Percentiles rank a stretch among this genome's conserved stretches.
Evolutionary conservation across 2,329 filamentous ascomycete genomes (phyloP).

Genomic region (Hypomyces rosellus): DNA sequence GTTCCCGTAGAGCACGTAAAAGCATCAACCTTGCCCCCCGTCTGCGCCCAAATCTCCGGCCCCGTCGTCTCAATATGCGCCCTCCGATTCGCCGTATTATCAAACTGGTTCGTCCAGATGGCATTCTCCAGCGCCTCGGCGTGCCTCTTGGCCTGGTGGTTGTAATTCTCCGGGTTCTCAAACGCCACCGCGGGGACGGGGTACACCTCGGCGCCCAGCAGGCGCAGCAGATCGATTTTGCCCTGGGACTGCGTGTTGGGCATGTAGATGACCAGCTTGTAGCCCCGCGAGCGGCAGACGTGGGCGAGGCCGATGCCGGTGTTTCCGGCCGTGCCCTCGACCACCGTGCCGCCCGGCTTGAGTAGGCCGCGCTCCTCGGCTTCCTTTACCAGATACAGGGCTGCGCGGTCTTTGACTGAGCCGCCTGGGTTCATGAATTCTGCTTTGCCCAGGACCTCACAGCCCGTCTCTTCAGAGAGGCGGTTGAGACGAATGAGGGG

Average conservation of each 20-base stretch:
- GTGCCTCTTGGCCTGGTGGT: slow-evolving; percentile 87
- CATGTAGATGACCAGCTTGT: slow-evolving; percentile 98
- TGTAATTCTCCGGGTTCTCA: slow-evolving; percentile 94
- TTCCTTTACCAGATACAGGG: slow-evolving; percentile 87
- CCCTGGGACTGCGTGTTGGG: slow-evolving; percentile 97
- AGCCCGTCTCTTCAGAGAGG: slow-evolving; percentile 85
- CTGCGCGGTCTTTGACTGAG: slow-evolving; percentile 92
- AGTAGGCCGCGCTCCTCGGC: slow-evolving; percentile 84
- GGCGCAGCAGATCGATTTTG: slow-evolving; percentile 87
- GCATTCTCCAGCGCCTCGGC: slow-evolving; percentile 82
- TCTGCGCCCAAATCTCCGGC: slow-evolving; percentile 96
- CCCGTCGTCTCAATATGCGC: slow-evolving; percentile 97
- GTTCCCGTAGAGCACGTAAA: slow-evolving; percentile 96
- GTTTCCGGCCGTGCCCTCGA: slow-evolving; percentile 96
- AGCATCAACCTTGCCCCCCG: slow-evolving; percentile 75
- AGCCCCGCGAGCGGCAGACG: slow-evolving; percentile 86
- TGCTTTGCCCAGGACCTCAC: slow-evolving; percentile 90
- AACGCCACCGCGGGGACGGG: slow-evolving; percentile 94
- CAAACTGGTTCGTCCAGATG: slow-evolving; percentile 99
- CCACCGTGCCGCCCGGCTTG: slow-evolving; percentile 80
- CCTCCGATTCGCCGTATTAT: slow-evolving; percentile 88
- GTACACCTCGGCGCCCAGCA: slow-evolving; percentile 91
- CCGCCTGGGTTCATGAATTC: slow-evolving; percentile 99
- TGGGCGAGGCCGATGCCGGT: slow-evolving; percentile 97
- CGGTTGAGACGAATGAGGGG: slow-evolving; percentile 85